A percentile compares a stretch with the other conserved stretches of the same genome.
Evolutionary conservation across 345 rosid species (phyloP).

Genomic region (Limnanthes douglasii): DNA sequence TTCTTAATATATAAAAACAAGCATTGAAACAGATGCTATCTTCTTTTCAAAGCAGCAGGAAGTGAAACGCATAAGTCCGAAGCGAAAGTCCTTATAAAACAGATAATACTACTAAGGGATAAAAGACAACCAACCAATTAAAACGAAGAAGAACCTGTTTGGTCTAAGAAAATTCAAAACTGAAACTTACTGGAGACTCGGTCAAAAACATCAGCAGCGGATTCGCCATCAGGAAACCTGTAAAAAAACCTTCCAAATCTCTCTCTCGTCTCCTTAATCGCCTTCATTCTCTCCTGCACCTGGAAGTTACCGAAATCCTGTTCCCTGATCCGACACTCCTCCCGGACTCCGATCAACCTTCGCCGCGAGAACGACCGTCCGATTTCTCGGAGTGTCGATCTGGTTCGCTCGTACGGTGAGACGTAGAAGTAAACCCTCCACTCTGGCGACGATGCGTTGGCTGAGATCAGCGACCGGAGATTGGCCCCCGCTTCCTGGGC

Average conservation of each 20-base stretch:
- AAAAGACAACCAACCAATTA: neutral
- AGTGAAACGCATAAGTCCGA: no score
- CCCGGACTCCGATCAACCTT: slow-evolving; percentile 70
- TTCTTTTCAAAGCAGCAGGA: no score
- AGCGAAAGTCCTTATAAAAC: no score
- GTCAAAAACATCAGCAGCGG: slow-evolving; percentile 92
- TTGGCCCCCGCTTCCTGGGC: slow-evolving; percentile 42
- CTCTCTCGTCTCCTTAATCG: slow-evolving; percentile 55
- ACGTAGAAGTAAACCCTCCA: slow-evolving; percentile 89
- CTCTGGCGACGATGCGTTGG: slow-evolving; percentile 6
- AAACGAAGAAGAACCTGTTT: neutral
- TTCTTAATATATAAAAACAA: no score
- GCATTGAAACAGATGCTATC: no score
- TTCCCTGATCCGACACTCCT: slow-evolving; percentile 79
- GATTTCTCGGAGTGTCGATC: slow-evolving; percentile 70
- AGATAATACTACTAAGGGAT: neutral
- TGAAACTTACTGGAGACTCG: slow-evolving; percentile 68
- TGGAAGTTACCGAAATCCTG: slow-evolving; percentile 94
- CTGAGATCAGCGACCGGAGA: slow-evolving; percentile 27
- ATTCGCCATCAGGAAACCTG: slow-evolving; percentile 94
- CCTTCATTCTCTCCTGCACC: slow-evolving; percentile 66
- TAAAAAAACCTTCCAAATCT: slow-evolving; percentile 74
- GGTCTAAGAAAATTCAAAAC: neutral
- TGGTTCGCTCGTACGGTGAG: slow-evolving; percentile 80
- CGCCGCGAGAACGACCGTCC: slow-evolving; percentile 52